Evolutionary conservation across 257 asterid genomes (phyloP), one percentile per base, ranked within the genome.

Genomic region (Schizonepeta tenuifolia): DNA sequence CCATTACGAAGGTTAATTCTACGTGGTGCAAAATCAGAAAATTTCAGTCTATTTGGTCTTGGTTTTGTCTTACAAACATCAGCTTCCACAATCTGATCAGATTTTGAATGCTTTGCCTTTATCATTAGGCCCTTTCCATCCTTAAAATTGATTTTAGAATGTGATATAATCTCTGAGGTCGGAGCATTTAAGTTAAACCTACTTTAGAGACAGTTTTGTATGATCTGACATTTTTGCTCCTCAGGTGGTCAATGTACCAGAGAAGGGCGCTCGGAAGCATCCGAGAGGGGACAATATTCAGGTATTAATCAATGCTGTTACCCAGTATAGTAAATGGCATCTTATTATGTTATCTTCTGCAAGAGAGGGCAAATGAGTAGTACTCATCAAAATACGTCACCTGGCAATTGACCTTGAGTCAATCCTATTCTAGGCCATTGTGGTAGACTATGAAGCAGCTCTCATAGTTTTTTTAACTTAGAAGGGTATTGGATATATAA

Each of bases 271-370:
- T 68, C 85, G 99, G 77, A 95, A 95, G 87, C 99, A 95, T 80
- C 99, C 99, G 69, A 87, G 99, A 83, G 99, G 99, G 50, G 99
- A 95, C 81, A 90, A 95, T 82, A 92, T 95, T 80, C 99, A 92
- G 98, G 99, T 95, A 72, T 68, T 20, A 15, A 17, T 46, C 13
- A 10, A 33, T 46, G 4, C 53, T 8, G 11, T 68, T 78, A 50
- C 64, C 55, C 50, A 65, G 57, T 54, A 18, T 40, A 38, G 26
- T 62, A 17, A 51, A 38, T 69, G 59, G 14, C 64, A 63, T 49
- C 24, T 59, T 24, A 59, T 4, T 38, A 38, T 36, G 47, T 9
- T 18, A 9, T 28, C 12, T 36, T 31, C 47, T 14, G 60, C 49
- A 47, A 49, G 61, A 2, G 61, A 49, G 28, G 31, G 47, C 31